Base-by-base conservation (phyloP, 2,329 filamentous ascomycete genomes). In the Diaporthe helianthi region DNA sequence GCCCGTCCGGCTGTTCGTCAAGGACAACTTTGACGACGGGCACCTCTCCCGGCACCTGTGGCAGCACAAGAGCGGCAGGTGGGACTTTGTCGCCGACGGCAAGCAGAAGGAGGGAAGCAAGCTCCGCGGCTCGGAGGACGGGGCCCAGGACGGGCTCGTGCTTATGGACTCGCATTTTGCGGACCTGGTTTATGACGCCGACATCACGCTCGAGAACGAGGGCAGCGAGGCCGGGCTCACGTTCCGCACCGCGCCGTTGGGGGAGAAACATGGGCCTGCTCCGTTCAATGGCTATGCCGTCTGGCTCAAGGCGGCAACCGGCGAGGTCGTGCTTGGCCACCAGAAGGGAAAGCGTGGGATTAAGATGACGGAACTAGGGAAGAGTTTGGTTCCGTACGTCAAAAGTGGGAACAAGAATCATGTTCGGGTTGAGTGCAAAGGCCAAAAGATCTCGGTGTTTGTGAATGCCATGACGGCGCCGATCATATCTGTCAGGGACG, bases 21-120 rank as follows among this genome's bases (percentile, higher is more conserved):
- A 61, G 55, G 55, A 61, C 41, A 22, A 61, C 41, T 61, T 61
- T n/a, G 55, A 47, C 55, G 55, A 61, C 26, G 55, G 26, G 19
- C 5, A 22, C 38, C 55, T 61, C 41, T 61, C 55, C 1, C 0
- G 1, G 24, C 26, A 17, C 19, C 26, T 61, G 29, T 61, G 55
- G 55, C 24, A 61, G 26, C 13, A 1, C 19, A 17, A 12, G 19
- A 47, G 38, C 19, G 55, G 55, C 19, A 3, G 22, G 1, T 61
- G 55, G 55, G 19, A 4, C 2, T 15, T 22, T 4, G 3, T 58
- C 13, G 0, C 41, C 10, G 7, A 13, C 41, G 55, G 19, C n/a
- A 22, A 47, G 44, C 44, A 47, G 7, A 22, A 22, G n/a, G n/a
- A 54, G 51, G 29, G 33, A 22, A 12, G 9, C 15, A 22, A 22